Percentiles rank a stretch among this genome's conserved stretches.
Evolutionary conservation across 306 rosid genomes (phyloP).

Genomic region (Casuarina equisetifolia): DNA sequence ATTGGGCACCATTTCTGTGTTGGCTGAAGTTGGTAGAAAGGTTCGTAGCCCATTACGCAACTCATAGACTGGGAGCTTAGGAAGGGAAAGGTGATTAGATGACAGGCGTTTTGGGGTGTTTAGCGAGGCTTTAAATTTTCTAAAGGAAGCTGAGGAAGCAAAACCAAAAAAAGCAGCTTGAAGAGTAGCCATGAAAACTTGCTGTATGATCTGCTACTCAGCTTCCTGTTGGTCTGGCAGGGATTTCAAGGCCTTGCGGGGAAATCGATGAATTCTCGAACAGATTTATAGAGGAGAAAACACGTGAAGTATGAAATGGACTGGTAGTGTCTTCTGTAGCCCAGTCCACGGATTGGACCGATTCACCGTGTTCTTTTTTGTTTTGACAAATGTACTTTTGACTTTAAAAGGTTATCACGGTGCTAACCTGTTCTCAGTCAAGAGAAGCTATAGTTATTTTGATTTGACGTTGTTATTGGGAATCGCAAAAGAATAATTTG

Average conservation of each 20-base stretch:
- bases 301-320: neutral
- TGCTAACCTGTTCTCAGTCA: neutral
- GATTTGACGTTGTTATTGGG: too few species aligned
- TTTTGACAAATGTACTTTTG: neutral
- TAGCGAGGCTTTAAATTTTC: slow-evolving; percentile 19
- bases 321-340: neutral
- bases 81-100: slow-evolving; percentile 10
- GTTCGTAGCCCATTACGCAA: slow-evolving; percentile 2
- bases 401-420: neutral
- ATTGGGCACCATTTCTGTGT: slow-evolving; percentile 3
- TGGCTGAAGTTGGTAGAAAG: slow-evolving; percentile 11
- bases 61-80: slow-evolving; percentile 15
- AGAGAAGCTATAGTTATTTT: too few species aligned
- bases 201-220: neutral
- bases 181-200: slow-evolving; percentile 27
- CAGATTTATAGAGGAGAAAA: neutral
- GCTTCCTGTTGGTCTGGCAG: neutral
- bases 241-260: neutral
- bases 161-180: slow-evolving; percentile 8
- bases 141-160: neutral
- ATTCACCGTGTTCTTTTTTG: neutral
- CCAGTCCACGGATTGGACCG: neutral
- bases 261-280: neutral
- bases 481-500: too few species aligned
- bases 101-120: slow-evolving; percentile 7